Base-by-base conservation (phyloP, 306 rosid species). In the Cercis canadensis region DNA sequence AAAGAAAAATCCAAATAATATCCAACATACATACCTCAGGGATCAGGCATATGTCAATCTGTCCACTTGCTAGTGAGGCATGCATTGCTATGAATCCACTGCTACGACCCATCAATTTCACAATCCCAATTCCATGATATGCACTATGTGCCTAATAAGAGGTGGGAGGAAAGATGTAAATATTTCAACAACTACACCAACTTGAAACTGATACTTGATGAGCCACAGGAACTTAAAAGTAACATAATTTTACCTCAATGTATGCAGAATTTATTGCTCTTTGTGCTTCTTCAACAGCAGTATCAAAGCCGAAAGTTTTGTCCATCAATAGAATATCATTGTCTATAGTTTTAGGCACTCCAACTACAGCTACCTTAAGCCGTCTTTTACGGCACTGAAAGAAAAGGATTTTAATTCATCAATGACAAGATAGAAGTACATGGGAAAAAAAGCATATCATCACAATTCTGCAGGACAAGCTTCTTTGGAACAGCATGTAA, bases 31-130 rank as follows among this genome's bases (percentile, higher is more conserved):
- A 70, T 83, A 95, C 99, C 97, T 95, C 99, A 14, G 99, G 99
- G 76, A 95, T 85, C 87, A 95, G 79, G 69, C 99, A 91, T 75
- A 95, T 82, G 79, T 95, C 99, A 29, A 95, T 70, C 81, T 95
- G 99, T 66, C 99, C 99, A 74, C 99, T 95, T 21, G 99, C 88
- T 57, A 95, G 78, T 69, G 99, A 81, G 65, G 97, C 92, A 39
- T 95, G 99, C 99, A 95, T 95, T 45, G 99, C 97, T 65, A 95
- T 95, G 80, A 76, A 95, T 69, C 99, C 99, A 73, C 99, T 95
- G 87, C 97, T 91, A 67, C 99, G 99, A 37, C 99, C 99, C 99
- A 95, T 95, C 87, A 95, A 75, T 80, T 95, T 95, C 55, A 95
- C 99, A 62, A 95, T 13, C 56, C 99, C 99, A 57, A 95, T 81